These are phyloP conservation scores for Oldenlandia corymbosa DNA, from an alignment of 257 asterid genomes.

Conservation along the genomic window DNA sequence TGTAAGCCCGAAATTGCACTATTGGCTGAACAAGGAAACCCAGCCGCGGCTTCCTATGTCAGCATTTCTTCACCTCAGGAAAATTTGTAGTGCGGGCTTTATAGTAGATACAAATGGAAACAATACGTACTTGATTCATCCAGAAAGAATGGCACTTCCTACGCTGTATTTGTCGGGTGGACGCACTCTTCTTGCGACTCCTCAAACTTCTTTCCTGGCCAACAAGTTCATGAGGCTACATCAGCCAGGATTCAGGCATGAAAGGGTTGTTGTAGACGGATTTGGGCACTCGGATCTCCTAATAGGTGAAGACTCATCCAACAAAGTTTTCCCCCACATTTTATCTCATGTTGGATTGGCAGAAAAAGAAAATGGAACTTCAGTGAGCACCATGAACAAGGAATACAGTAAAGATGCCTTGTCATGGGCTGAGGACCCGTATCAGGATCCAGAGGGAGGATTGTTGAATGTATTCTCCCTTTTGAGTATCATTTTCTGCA, in stretches of 20 bases:
- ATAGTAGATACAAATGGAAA: constrained; percentile 39
- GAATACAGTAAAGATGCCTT: constrained; percentile 23
- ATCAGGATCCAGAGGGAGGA: constrained; percentile 19
- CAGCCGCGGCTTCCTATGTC: constrained; percentile 36
- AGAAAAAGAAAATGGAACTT: constrained; percentile 21
- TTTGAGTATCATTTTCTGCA: constrained; percentile 9
- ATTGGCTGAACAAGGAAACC: constrained; percentile 35
- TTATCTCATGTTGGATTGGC: constrained; percentile 30
- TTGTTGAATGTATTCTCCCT: constrained; percentile 3
- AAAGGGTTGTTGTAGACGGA: constrained; percentile 43
- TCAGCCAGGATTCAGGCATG: constrained; percentile 43
- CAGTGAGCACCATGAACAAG: neutral
- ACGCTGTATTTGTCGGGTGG: constrained; percentile 48
- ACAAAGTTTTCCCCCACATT: constrained; percentile 37
- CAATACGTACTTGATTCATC: constrained; percentile 37
- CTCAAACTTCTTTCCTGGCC: constrained; percentile 45
- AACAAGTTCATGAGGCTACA: constrained; percentile 53
- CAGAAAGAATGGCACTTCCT: constrained; percentile 43
- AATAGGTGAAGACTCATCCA: constrained; percentile 39
- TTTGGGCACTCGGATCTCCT: constrained; percentile 49
- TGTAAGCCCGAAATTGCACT: constrained; percentile 32
- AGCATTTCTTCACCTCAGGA: constrained; percentile 46
- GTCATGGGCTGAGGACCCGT: constrained; percentile 43
- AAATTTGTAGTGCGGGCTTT: constrained; percentile 38
- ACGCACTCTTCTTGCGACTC: constrained; percentile 36